Percentiles rank a stretch among this genome's conserved stretches.
Conservation (phyloP, 345 rosid species). For the Boechera divaricarpa region DNA sequence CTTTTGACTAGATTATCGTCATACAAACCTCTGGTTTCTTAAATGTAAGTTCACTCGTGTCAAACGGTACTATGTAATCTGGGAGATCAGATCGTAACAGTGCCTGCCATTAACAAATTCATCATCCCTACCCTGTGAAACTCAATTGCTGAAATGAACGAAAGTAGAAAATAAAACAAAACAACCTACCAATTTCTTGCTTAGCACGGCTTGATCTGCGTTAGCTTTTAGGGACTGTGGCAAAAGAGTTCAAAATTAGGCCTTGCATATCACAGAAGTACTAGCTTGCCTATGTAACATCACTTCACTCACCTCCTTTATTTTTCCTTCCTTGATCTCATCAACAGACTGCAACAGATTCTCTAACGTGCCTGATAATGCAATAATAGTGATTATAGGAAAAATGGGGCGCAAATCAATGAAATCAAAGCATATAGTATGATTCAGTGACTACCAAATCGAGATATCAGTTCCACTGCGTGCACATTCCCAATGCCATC, state of each 20-base stretch:
- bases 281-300: conserved; percentile 12
- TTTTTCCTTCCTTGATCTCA: conserved; percentile 68
- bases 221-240: conserved; percentile 59
- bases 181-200: conserved; percentile 76
- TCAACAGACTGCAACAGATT: conserved; percentile 72
- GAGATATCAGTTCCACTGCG: conserved; percentile 74
- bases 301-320: conserved; percentile 58
- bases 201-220: conserved; percentile 73
- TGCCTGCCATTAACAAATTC: conserved; percentile 58
- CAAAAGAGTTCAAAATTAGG: conserved; percentile 24
- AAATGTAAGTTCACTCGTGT: conserved; percentile 64
- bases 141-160: conserved; percentile 4
- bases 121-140: conserved; percentile 15
- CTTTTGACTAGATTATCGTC: background rate
- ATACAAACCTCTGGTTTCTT: conserved; percentile 83
- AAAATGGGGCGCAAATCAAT: background rate
- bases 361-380: conserved; percentile 67
- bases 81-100: conserved; percentile 87
- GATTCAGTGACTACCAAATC: conserved; percentile 63
- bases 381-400: conserved; percentile 3
- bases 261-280: conserved; percentile 15
- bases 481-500: conserved; percentile 81
- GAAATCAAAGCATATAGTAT: conserved; percentile 15
- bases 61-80: conserved; percentile 85
- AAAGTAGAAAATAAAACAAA: background rate